Evolutionary conservation across 1,284 basidiomycete species (phyloP).

Genomic region (Sporisorium graminicola): DNA sequence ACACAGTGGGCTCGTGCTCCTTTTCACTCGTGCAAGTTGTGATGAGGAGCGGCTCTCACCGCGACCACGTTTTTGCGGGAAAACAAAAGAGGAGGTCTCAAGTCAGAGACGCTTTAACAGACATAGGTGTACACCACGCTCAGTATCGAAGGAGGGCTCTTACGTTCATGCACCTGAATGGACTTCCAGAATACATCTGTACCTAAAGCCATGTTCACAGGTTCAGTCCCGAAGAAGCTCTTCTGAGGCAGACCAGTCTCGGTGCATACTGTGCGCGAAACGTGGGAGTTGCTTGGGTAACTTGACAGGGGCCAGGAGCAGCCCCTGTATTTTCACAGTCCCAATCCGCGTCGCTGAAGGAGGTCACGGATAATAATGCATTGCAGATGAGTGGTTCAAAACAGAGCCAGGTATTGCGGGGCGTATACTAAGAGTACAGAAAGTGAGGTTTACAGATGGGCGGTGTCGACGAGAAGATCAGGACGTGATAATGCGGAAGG

Average conservation of each 20-base stretch:
- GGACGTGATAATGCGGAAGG: too few species aligned
- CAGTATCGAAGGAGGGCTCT: too few species aligned
- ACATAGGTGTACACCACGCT: too few species aligned
- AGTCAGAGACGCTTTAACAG: neutral
- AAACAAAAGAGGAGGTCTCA: neutral
- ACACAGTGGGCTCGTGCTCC: slow-evolving; percentile 5
- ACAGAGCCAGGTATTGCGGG: neutral
- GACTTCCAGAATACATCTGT: neutral
- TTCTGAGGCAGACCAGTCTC: too few species aligned
- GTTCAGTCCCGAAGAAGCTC: too few species aligned
- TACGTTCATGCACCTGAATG: too few species aligned
- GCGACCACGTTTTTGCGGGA: neutral
- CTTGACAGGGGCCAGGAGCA: too few species aligned
- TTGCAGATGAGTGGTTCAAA: slow-evolving; percentile 7
- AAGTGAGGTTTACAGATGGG: neutral
- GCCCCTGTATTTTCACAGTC: too few species aligned
- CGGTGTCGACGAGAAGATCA: neutral
- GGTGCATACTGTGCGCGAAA: too few species aligned
- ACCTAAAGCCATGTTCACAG: too few species aligned
- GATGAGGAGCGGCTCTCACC: slow-evolving; percentile 2
- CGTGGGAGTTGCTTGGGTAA: too few species aligned
- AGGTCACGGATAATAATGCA: slow-evolving; percentile 8
- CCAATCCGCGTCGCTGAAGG: too few species aligned
- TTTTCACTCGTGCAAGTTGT: neutral
- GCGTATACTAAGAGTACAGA: slow-evolving; percentile 4